Percentiles rank a stretch among this genome's conserved stretches.
Conservation (phyloP, 306 rosid genomes). For the Alnus rubra region DNA sequence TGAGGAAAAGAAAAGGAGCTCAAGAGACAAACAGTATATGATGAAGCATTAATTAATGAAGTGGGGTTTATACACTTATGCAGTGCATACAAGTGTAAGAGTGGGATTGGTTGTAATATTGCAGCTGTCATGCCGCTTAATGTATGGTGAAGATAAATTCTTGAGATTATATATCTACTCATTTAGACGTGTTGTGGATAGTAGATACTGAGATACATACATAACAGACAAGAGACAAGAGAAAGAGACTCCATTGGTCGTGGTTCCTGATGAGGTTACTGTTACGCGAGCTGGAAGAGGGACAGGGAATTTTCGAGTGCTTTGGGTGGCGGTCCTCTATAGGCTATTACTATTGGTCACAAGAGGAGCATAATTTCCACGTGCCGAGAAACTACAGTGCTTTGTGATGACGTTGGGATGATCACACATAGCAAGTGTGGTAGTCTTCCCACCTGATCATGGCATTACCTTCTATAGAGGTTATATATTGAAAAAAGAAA, state of each 20-base stretch:
- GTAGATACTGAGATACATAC: too few relatives aligned
- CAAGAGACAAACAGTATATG: neutral
- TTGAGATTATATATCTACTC: neutral
- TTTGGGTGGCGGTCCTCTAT: neutral
- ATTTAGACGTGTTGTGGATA: neutral
- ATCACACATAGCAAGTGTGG: too few relatives aligned
- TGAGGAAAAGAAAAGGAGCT: conserved; percentile 15
- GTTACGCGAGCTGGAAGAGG: too few relatives aligned
- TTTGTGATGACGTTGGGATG: too few relatives aligned
- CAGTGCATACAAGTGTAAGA: neutral
- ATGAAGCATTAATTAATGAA: neutral
- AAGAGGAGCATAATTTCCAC: neutral
- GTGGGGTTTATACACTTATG: neutral
- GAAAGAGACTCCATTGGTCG: conserved; percentile 5
- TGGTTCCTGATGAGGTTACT: neutral
- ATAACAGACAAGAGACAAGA: too few relatives aligned
- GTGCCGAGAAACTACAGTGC: neutral
- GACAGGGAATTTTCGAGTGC: neutral
- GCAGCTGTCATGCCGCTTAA: neutral
- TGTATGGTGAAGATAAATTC: neutral
- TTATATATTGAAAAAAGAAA: too few relatives aligned
- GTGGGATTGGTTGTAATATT: neutral
- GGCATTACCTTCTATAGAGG: too few relatives aligned
- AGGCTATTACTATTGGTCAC: neutral
- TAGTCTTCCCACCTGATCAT: too few relatives aligned